These are phyloP conservation scores for Lentinula edodes DNA, from an alignment of 768 basidiomycete species.

Conservation along the genomic window DNA sequence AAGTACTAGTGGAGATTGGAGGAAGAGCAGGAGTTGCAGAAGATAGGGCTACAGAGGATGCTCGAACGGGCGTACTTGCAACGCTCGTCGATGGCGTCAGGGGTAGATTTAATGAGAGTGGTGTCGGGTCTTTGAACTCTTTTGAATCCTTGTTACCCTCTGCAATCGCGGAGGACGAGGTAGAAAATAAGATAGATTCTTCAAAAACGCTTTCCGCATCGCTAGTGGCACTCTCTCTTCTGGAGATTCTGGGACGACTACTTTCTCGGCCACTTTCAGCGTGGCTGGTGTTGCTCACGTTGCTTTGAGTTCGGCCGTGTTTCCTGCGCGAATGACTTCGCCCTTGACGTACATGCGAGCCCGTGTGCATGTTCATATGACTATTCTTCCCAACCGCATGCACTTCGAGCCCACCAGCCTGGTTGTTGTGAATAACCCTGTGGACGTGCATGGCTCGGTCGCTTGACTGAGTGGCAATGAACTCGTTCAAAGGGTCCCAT, in stretches of 20 bases:
- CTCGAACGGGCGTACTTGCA: slow-evolving; percentile 54
- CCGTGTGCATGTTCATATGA: slow-evolving; percentile 35
- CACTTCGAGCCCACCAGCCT: slow-evolving; percentile 78
- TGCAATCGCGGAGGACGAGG: slow-evolving; percentile 35
- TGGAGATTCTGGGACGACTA: slow-evolving; percentile 53
- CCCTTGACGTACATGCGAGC: background rate
- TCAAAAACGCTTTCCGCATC: slow-evolving; percentile 50
- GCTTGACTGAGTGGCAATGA: slow-evolving; percentile 94
- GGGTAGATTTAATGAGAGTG: slow-evolving; percentile 26
- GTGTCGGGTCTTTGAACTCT: slow-evolving; percentile 15
- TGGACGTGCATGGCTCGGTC: slow-evolving; percentile 97
- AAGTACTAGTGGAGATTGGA: slow-evolving; percentile 4
- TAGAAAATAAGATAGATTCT: slow-evolving; percentile 3
- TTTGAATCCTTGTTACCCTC: slow-evolving; percentile 36
- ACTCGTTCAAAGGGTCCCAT: slow-evolving; percentile 97
- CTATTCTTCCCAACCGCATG: slow-evolving; percentile 89
- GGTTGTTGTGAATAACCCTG: slow-evolving; percentile 40
- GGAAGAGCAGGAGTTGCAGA: slow-evolving; percentile 9
- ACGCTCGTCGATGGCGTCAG: slow-evolving; percentile 68
- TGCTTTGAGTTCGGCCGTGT: slow-evolving; percentile 8
- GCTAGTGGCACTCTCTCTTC: slow-evolving; percentile 68
- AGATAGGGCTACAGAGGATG: slow-evolving; percentile 16
- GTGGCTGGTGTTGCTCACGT: slow-evolving; percentile 11
- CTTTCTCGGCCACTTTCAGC: slow-evolving; percentile 2
- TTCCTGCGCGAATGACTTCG: slow-evolving; percentile 7